A percentile compares a stretch with the other conserved stretches of the same genome.
Evolutionary conservation across 208 protist species (phyloP).

Genomic region (Trichomonas vaginalis): DNA sequence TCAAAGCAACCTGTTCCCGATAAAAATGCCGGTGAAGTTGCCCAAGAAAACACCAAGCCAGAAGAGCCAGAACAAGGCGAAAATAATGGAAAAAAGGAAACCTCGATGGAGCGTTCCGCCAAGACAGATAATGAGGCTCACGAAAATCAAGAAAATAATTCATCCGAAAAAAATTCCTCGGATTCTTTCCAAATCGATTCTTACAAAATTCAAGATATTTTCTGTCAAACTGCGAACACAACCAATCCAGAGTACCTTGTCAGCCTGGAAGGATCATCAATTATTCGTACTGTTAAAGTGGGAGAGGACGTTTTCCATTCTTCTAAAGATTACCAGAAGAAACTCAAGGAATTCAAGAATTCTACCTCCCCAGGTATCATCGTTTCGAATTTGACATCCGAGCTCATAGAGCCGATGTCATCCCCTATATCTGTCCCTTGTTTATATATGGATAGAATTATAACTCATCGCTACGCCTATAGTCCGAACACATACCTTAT

Average conservation of each 20-base stretch:
- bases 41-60: not conserved
- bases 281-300: not conserved
- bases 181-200: not conserved
- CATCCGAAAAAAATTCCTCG: not conserved
- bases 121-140: not conserved
- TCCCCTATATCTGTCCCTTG: not conserved
- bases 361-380: not conserved
- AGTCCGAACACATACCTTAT: not conserved
- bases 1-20: not conserved
- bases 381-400: not conserved
- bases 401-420: not conserved
- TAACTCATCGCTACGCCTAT: not conserved
- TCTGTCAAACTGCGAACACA: not conserved
- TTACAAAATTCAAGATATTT: not conserved
- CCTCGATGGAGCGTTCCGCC: not conserved
- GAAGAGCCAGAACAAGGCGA: not conserved
- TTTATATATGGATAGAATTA: not conserved
- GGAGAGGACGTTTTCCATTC: not conserved
- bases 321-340: not conserved
- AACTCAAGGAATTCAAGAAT: not conserved
- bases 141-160: not conserved
- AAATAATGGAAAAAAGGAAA: not conserved
- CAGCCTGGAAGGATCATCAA: not conserved
- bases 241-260: not conserved
- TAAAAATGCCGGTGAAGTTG: not conserved